Evolutionary conservation across 768 basidiomycete genomes (phyloP).

Genomic region (Cystobasidium onofrii): DNA sequence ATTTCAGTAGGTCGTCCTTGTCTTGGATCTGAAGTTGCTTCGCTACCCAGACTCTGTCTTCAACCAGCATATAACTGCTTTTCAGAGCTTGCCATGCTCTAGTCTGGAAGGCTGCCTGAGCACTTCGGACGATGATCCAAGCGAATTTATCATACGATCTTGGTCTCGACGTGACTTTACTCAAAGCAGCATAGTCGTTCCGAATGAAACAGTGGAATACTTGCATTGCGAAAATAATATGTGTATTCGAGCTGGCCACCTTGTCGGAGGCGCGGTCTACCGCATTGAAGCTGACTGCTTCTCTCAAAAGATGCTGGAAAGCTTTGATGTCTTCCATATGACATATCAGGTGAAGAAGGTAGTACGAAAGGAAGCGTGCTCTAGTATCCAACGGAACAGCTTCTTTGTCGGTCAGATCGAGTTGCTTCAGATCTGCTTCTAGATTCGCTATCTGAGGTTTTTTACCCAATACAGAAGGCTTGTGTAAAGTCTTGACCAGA

Average conservation of each 20-base stretch:
- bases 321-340: neutral
- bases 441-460: neutral
- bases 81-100: conserved; percentile 12
- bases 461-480: neutral
- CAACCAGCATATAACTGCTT: conserved; percentile 9
- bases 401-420: neutral
- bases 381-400: neutral
- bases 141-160: conserved; percentile 13
- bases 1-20: neutral
- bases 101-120: neutral
- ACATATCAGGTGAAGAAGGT: conserved; percentile 30
- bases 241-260: neutral
- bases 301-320: conserved; percentile 3
- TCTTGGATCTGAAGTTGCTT: neutral
- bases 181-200: conserved; percentile 9
- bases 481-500: conserved; percentile 25
- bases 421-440: neutral
- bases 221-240: conserved; percentile 8
- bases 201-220: neutral
- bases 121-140: conserved; percentile 3
- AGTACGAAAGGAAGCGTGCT: conserved; percentile 9
- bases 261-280: neutral
- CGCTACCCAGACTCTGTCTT: neutral
- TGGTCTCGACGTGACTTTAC: neutral
- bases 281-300: neutral